A percentile compares a stretch with the other conserved stretches of the same genome.
Evolutionary conservation across 2,329 filamentous ascomycete species (phyloP).

Genomic region (Fusarium annulatum): DNA sequence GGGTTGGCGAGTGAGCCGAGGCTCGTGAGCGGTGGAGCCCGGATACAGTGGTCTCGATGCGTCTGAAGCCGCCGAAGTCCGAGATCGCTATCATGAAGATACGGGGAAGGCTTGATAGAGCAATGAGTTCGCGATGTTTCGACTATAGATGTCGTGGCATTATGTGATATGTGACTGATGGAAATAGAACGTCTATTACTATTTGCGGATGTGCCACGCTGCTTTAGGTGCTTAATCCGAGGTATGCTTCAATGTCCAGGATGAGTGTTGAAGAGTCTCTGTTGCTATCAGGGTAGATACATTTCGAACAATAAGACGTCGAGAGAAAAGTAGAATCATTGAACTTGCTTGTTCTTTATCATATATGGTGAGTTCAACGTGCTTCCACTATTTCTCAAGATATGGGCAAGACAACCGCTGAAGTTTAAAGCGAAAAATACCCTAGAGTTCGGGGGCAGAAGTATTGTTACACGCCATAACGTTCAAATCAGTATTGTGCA

Average conservation of each 20-base stretch:
- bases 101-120: neutral
- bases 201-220: too few relatives aligned
- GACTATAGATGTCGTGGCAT: too few relatives aligned
- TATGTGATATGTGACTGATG: neutral
- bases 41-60: neutral
- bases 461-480: neutral
- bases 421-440: neutral
- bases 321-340: accelerated
- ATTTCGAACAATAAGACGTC: too few relatives aligned
- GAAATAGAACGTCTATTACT: neutral
- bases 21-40: neutral
- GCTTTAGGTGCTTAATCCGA: too few relatives aligned
- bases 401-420: neutral
- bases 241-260: accelerated
- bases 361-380: accelerated
- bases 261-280: accelerated
- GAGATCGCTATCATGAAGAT: neutral
- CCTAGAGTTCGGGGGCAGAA: neutral
- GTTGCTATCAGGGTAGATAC: accelerated
- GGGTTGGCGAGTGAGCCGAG: neutral
- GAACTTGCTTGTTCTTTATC: accelerated
- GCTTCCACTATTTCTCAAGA: accelerated
- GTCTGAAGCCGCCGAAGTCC: neutral
- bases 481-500: too few relatives aligned
- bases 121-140: neutral